Base-by-base conservation (phyloP, 1,284 basidiomycete genomes). In the Pseudozyma thailandica region DNA sequence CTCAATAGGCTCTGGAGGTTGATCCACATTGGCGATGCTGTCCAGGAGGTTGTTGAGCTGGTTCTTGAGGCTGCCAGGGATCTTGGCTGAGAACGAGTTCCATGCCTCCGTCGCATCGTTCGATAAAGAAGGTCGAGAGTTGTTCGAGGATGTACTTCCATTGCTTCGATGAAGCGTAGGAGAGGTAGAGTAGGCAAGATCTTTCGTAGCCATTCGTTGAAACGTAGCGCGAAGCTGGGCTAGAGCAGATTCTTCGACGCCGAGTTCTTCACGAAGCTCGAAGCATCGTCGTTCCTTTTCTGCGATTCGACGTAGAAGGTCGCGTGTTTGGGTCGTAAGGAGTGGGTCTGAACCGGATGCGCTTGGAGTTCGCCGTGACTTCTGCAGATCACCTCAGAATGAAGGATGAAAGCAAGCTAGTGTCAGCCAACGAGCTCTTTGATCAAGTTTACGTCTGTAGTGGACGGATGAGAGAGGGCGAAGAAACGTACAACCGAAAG, bases 201-300 rank as follows among this genome's bases (percentile, higher is more conserved):
- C 57, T 18, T 46, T 48, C 1, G 57, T 55, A 1, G 62, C 69
- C 2, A 45, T 27, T 4, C 54, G 63, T 39, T 72, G 69, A 57
- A 62, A 72, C 1, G 62, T 35, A 12, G 30, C 9, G 2, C 59
- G 69, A 0, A 72, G 69, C 2, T 46, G 44, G 16, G 58, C 37
- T 3, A 72, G 59, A 9, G 46, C 13, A 0, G 30, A 25, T 49
- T 72, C 69, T 41, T 57, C 47, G 7, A 38, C 10, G 21, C 51
- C 8, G 28, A 72, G 62, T 53, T 72, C 58, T 62, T 83, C 82
- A 39, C 82, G 65, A 18, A 83, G 55, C 28, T 83, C 82, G 46
- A 83, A 65, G 28, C 81, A 82, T 25, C 77, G 78, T 13, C 82
- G 64, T 63, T 83, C 82, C 58, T 83, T 82, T 59, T 79, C 81